phyloP scores from a whole-genome alignment of 129 eudicot species.

The Artemisia tridentata region DNA sequence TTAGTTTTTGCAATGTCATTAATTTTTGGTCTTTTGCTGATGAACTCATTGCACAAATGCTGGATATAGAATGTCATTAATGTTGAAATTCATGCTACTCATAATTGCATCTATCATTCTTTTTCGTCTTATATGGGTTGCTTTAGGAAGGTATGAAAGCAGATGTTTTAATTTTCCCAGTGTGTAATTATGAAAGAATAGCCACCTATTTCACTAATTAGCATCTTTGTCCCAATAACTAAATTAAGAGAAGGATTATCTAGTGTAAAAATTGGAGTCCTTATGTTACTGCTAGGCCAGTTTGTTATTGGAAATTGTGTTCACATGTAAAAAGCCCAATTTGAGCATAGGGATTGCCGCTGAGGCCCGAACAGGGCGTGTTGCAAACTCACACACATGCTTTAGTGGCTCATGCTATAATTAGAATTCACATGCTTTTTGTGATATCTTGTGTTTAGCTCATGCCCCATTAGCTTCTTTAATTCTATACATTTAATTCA shows the following conservation, averaged over 20 bases:
- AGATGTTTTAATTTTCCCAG: neutral
- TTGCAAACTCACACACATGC: neutral
- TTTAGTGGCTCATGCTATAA: neutral
- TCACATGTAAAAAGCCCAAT: neutral
- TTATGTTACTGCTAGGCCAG: neutral
- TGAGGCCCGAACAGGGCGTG: neutral
- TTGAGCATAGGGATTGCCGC: neutral
- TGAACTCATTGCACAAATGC: neutral
- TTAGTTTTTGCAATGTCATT: constrained; percentile 8
- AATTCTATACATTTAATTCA: too few relatives aligned
- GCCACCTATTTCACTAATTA: neutral
- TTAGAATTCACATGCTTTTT: constrained; percentile 2
- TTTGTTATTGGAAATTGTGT: neutral
- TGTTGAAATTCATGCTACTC: neutral
- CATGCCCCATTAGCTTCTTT: neutral
- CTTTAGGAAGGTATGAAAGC: neutral
- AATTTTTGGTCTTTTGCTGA: constrained; percentile 4
- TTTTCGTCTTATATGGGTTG: constrained; percentile 12
- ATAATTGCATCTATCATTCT: neutral
- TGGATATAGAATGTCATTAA: constrained; percentile 19
- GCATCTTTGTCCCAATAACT: neutral
- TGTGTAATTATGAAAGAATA: constrained; percentile 7
- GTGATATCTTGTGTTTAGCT: neutral
- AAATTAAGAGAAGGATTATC: neutral
- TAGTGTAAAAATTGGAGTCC: neutral